Conservation (phyloP, 2,329 filamentous ascomycete genomes). For the Leptographium lundbergii region DNA sequence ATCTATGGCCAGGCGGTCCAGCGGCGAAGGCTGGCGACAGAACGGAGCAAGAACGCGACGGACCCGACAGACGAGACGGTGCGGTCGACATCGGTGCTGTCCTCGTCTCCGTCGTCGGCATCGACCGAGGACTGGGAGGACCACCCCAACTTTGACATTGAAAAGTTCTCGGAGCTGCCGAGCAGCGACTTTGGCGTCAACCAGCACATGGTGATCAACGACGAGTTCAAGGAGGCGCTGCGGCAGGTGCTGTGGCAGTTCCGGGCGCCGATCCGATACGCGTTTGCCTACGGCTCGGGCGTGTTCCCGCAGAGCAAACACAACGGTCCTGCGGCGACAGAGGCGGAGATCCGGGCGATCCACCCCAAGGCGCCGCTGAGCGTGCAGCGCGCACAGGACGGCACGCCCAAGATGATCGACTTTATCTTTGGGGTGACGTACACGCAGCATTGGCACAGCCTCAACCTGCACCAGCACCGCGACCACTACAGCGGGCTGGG, state of each 20-base stretch:
- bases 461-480: slow-evolving; percentile 80
- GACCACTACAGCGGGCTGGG: slow-evolving; percentile 86
- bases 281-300: slow-evolving; percentile 93
- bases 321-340: slow-evolving; percentile 39
- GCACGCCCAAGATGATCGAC: slow-evolving; percentile 91
- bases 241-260: slow-evolving; percentile 85
- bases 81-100: slow-evolving; percentile 9
- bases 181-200: slow-evolving; percentile 81
- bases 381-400: slow-evolving; percentile 73
- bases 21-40: background rate
- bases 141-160: slow-evolving; percentile 57
- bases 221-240: slow-evolving; percentile 85
- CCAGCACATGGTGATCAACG: slow-evolving; percentile 90
- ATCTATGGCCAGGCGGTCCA: background rate
- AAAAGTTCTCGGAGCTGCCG: slow-evolving; percentile 63
- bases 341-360: slow-evolving; percentile 47
- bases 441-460: slow-evolving; percentile 90
- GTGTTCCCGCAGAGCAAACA: slow-evolving; percentile 69
- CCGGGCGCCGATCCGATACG: slow-evolving; percentile 84
- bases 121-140: slow-evolving; percentile 55
- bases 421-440: slow-evolving; percentile 95
- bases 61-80: background rate
- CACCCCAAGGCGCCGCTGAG: slow-evolving; percentile 75
- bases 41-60: background rate
- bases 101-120: slow-evolving; percentile 10